Base-by-base conservation (phyloP, 371 early-diverging fungal genomes). In the Mycotypha africana region DNA sequence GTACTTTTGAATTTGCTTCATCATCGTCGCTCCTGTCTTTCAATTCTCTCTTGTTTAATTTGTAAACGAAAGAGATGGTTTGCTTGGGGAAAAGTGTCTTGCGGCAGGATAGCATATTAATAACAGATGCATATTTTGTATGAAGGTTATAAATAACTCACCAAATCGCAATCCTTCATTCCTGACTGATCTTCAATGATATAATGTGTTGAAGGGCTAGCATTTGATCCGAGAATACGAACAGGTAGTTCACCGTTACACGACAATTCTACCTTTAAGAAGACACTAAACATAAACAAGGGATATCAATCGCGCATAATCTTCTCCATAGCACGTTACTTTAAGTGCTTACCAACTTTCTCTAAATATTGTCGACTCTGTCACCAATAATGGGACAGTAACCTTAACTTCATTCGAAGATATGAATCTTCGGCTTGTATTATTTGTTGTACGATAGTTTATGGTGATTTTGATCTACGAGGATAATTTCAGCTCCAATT, bases 31-130 rank as follows among this genome's bases (percentile, higher is more conserved):
- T n/a, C n/a, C n/a, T n/a, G n/a, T 21, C 26, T 31, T 36, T 32
- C 38, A 54, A 56, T 32, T 49, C 47, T 41, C 67, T 65, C 33
- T 76, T 76, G 4, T 76, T 58, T n/a, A 82, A 51, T 47, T 76
- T 82, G 42, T 81, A 82, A 16, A 82, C 70, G 63, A 81, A 82
- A 3, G 76, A 73, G 1, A 81, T 72, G 0, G 69, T 65, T 47
- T 81, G 83, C 31, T 70, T 65, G n/a, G 80, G 81, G 48, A 82
- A 81, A 3, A 82, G 37, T 4, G 73, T 82, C 79, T 81, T 42
- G 23, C 19, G 2, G 23, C 15, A 36, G 1, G 10, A 33, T 15
- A 12, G 41, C n/a, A 33, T 6, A 33, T 33, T 33, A 33, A 33
- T n/a, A n/a, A n/a, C n/a, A n/a, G n/a, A n/a, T n/a, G n/a, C n/a